phyloP scores from a whole-genome alignment of 345 rosid species.

The Pugionium dolabratum region DNA sequence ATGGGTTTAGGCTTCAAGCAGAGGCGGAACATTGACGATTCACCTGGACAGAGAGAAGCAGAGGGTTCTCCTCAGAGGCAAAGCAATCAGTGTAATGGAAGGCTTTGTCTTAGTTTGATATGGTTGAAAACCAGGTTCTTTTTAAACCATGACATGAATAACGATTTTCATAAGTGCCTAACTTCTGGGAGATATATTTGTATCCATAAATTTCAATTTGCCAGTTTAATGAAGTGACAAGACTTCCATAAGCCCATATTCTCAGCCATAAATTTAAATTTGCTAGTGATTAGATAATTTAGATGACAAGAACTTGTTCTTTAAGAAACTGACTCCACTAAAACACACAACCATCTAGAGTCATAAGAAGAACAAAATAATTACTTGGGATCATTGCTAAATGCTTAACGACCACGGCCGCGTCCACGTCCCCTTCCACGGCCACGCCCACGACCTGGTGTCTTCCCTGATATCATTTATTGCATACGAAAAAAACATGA shows the following conservation, averaged over 20 bases:
- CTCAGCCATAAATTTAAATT: no score
- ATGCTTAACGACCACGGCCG: conserved; percentile 72
- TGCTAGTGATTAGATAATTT: no score
- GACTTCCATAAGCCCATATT: no score
- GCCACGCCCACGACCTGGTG: conserved; percentile 77
- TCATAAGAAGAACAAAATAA: no score
- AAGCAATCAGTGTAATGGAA: conserved; percentile 65
- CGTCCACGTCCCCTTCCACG: conserved; percentile 93
- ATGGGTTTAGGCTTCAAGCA: conserved; percentile 54
- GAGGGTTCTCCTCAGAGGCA: conserved; percentile 64
- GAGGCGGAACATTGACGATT: conserved; percentile 58
- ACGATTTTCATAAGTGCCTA: not conserved
- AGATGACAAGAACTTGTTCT: no score
- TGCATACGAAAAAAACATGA: no score
- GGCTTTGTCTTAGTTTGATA: conserved; percentile 56
- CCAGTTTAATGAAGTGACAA: no score
- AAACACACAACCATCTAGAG: no score
- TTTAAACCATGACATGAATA: not conserved
- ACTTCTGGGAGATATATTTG: no score
- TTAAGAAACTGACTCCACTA: no score
- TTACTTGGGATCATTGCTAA: not conserved
- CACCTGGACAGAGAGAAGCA: conserved; percentile 51
- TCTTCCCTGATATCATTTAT: conserved; percentile 51
- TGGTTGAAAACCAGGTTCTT: not conserved
- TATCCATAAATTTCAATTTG: no score